These are phyloP conservation scores for Spergularia azorica DNA, from an alignment of 179 eudicot species.

Conservation along the genomic window DNA sequence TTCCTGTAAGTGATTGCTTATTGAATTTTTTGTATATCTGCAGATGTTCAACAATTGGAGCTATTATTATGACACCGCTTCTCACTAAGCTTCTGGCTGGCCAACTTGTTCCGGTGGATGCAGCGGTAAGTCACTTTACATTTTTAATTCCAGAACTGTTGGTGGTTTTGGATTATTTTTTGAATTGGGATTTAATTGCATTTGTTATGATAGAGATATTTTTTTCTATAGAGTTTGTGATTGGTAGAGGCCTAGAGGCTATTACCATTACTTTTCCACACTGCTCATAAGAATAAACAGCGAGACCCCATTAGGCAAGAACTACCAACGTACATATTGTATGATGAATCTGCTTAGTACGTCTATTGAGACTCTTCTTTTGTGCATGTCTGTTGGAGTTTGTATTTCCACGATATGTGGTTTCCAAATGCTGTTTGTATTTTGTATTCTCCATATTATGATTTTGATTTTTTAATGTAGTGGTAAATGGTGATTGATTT, in stretches of 20 bases:
- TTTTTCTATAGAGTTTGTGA: background rate
- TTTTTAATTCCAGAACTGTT: background rate
- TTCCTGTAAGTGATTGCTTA: background rate
- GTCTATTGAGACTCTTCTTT: background rate
- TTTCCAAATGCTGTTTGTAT: background rate
- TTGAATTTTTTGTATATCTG: slow-evolving; percentile 3
- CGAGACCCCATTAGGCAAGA: background rate
- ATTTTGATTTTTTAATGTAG: no score
- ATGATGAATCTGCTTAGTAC: background rate
- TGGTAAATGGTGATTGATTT: background rate
- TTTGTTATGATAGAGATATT: slow-evolving; percentile 4
- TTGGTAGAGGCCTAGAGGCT: background rate
- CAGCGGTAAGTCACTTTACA: slow-evolving; percentile 63
- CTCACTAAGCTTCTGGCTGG: slow-evolving; percentile 98
- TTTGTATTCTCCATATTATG: no score
- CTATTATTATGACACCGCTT: slow-evolving; percentile 97
- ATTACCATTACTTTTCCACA: background rate
- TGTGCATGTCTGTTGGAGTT: background rate
- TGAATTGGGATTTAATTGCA: background rate
- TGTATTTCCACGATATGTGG: background rate
- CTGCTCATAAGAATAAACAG: background rate
- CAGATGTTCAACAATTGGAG: slow-evolving; percentile 97
- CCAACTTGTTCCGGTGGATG: slow-evolving; percentile 99
- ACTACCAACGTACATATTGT: background rate
- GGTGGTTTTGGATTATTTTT: background rate